phyloP scores from a whole-genome alignment of 306 rosid genomes.

The Rosa chinensis region DNA sequence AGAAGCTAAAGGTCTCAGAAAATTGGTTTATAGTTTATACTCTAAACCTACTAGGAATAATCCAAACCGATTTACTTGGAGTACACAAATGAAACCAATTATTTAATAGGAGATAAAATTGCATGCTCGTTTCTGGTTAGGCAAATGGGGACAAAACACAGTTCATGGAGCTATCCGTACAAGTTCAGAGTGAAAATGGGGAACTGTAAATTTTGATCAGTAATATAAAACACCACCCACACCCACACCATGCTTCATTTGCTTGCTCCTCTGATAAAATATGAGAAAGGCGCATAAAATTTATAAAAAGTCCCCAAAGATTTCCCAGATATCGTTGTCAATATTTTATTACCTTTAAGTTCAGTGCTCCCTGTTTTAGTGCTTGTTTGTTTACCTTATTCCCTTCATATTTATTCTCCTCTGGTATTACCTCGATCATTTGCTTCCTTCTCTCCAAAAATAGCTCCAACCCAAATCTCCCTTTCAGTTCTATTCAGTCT shows the following conservation, averaged over 20 bases:
- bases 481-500: background rate
- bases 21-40: background rate
- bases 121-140: background rate
- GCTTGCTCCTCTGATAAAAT: background rate
- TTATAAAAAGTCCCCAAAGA: background rate
- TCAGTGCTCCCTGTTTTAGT: background rate
- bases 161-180: background rate
- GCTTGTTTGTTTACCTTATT: background rate
- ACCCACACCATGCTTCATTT: background rate
- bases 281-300: background rate
- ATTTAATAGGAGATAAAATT: background rate
- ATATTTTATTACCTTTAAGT: background rate
- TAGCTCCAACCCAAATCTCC: background rate
- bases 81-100: background rate
- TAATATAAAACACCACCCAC: background rate
- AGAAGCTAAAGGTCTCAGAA: background rate
- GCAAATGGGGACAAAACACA: background rate
- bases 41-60: background rate
- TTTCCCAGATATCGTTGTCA: conserved; percentile 5
- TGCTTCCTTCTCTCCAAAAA: background rate
- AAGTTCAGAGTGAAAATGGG: background rate
- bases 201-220: background rate
- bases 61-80: conserved; percentile 1
- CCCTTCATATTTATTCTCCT: conserved; percentile 6
- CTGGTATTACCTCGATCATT: background rate